Evolutionary conservation across 371 early-diverging fungal species (phyloP), one percentile per base, ranked within the genome.

Genomic region (Apophysomyces elegans): DNA sequence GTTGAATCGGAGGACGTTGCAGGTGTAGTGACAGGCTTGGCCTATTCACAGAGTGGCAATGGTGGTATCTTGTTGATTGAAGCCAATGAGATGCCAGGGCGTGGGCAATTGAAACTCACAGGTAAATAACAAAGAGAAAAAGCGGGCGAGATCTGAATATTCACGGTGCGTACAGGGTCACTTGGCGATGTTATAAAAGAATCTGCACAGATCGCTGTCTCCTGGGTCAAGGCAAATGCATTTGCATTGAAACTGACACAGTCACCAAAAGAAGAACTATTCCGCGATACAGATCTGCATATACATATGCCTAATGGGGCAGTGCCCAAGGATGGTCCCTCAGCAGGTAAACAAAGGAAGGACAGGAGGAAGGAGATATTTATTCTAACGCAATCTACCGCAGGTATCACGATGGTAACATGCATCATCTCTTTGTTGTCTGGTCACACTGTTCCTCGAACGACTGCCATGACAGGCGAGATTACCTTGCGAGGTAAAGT

Each of bases 151-250:
- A 26, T 54, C 36, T 47, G 13, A 5, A 9, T 38, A 14, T 37
- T 12, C 61, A 54, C 62, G 8, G 36, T 16, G 63, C 41, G 26
- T 32, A 11, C 61, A 81, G 93, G 94, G 1, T 90, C 90, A 54
- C 74, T 95, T 12, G 95, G 95, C 0, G 91, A 92, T 62, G 94
- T 95, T 2, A 91, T 95, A 44, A 91, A 93, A 68, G 96, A 95
- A 73, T 93, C 94, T 32, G 93, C 93, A 0, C 87, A 89, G 63
- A 80, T 94, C 59, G 93, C 90, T 5, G 64, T 93, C 26, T 88
- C 93, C 14, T 94, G 92, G 93, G 88, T 93, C 16, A 88, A 91
- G 54, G 74, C 91, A 14, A 90, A 94, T 71, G 88, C 90, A 5
- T 75, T 72, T 59, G 71, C 75, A 8, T 71, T 93, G 6, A 87